Evolutionary conservation across 345 rosid species (phyloP), one percentile per base, ranked within the genome.

Genomic region (Rhizophora mangle): DNA sequence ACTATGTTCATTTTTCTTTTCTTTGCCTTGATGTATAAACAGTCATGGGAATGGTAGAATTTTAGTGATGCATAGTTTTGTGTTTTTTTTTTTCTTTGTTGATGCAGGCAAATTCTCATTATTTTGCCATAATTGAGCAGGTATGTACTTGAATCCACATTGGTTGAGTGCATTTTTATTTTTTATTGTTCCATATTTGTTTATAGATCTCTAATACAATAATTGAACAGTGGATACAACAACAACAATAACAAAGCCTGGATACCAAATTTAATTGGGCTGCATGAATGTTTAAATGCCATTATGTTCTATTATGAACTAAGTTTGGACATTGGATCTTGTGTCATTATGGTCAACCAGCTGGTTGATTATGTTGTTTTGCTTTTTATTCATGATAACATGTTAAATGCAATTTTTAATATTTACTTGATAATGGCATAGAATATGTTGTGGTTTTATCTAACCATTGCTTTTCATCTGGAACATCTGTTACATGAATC

Each of bases 81-180:
- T 55, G 31, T 37, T 34, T 81, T 67, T 75, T 74, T 64, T 82
- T 65, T 68, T 51, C 37, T 27, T 80, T 61, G 74, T 75, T 67
- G 56, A 39, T 89, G 85, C 83, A 95, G 99, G 99, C 99, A 53
- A 95, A 95, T 85, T 95, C 99, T 36, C 99, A 95, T 85, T 95
- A 82, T 74, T 95, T 80, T 85, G 87, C 98, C 76, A 87, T 95
- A 74, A 90, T 95, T 60, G 99, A 95, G 80, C 97, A 95, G 99
- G 99, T 92, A 77, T 54, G 6, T 29, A 20, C 32, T 56, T 1
- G 0, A 54, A 47, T 10, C 49, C 63, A n/a, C 11, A 63, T 63
- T 37, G 1, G 21, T 4, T 49, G 60, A 5, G 7, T 31, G 18
- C 31, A 60, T 34, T 24, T 47, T n/a, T 31, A 13, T 29, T 19